Evolutionary conservation across 768 basidiomycete species (phyloP), one percentile per base, ranked within the genome.

Genomic region (Kwoniella botswanensis): DNA sequence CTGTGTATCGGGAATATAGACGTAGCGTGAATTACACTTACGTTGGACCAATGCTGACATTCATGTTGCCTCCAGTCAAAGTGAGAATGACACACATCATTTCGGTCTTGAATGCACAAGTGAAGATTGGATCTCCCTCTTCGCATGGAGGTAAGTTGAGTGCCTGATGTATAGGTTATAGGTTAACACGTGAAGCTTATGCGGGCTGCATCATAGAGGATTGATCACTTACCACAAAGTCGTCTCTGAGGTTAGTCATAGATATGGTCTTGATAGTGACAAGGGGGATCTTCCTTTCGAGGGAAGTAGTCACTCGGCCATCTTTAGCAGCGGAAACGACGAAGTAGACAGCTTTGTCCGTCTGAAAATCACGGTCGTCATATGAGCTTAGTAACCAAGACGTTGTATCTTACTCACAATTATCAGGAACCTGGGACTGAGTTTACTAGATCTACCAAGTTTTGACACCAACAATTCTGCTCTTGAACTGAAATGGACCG

Each of bases 61-160:
- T 89, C 65, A 93, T 88, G 71, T 88, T 89, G 1, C 89, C 92
- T 76, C 90, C 90, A 0, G 93, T 94, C 60, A 93, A 84, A 64
- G 90, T 90, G 67, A 95, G 85, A 43, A 99, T 87, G 76, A 91
- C 90, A 18, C 93, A 88, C 17, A 90, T 87, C 63, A 99, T 86
- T 81, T 99, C 97, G 0, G 97, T 98, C 88, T 99, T 99, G 88
- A 98, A 95, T 73, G 90, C 87, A 75, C 92, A 94, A 72, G 89
- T 91, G 79, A 99, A 87, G 68, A 98, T 86, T 0, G 96, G 94
- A 80, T 99, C 97, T 41, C 95, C 96, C 82, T 98, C 96, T 83
- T 98, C 95, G 18, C 90, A 89, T 10, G 87, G 86, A 66, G 87
- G 89, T 56, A 88, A 88, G 78, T 95, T 95, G 79, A 98, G 84